phyloP scores from a whole-genome alignment of 805 yeast genomes.

The Ogataea dorogensis region DNA sequence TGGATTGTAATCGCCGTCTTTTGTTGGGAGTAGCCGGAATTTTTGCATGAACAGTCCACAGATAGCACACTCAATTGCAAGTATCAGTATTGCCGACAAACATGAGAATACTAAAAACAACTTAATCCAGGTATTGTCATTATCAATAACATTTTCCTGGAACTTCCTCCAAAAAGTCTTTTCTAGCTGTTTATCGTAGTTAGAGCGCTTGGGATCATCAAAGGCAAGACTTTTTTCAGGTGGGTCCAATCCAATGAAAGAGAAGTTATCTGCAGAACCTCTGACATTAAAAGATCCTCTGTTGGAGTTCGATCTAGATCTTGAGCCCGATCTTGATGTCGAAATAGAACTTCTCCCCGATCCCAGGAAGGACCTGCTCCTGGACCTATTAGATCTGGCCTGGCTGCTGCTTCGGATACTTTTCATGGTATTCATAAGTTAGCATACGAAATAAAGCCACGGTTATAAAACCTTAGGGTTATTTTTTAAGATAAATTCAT shows the following conservation, averaged over 20 bases:
- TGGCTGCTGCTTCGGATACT: conserved; percentile 12
- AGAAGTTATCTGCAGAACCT: conserved; percentile 8
- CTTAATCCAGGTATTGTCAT: conserved; percentile 20
- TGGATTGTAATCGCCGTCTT: conserved; percentile 22
- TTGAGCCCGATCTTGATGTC: conserved; percentile 15
- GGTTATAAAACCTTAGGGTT: neutral
- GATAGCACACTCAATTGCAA: conserved; percentile 39
- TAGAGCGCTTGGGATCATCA: conserved; percentile 13
- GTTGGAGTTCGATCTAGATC: conserved; percentile 13
- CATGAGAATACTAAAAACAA: conserved; percentile 34
- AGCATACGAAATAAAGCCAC: neutral
- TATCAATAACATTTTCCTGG: conserved; percentile 18
- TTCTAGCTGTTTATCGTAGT: conserved; percentile 13
- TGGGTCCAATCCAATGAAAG: conserved; percentile 15
- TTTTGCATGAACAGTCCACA: conserved; percentile 40
- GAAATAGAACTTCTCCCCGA: conserved; percentile 9
- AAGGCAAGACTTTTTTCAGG: conserved; percentile 13
- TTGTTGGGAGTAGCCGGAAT: conserved; percentile 21
- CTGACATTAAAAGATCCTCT: conserved; percentile 5
- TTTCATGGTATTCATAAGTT: conserved; percentile 38
- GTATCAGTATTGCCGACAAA: conserved; percentile 35
- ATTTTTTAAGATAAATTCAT: neutral
- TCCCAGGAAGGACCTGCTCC: conserved; percentile 16
- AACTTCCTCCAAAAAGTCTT: conserved; percentile 13
- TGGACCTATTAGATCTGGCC: conserved; percentile 14